Base-by-base conservation (phyloP, 2,329 filamentous ascomycete species). In the Pleomassaria siparia region DNA sequence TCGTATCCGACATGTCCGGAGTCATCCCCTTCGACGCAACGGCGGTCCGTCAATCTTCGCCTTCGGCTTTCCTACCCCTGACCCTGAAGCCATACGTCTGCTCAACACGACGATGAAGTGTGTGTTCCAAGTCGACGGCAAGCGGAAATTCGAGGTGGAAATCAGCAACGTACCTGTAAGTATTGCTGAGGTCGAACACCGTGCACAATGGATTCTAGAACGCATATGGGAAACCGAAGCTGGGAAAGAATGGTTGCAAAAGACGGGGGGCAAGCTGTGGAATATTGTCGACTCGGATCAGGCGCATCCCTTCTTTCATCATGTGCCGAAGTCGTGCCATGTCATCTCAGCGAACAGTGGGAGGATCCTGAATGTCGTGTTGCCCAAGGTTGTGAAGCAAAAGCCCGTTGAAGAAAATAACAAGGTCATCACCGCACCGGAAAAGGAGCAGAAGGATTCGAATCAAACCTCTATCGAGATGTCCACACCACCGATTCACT, bases 61-160 rank as follows among this genome's bases (percentile, higher is more conserved):
- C 1, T 65, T 67, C 6, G 62, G 72, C 1, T 94, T 89, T 74
- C 88, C 88, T 0, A 64, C 55, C 0, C 63, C 73, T 7, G 60
- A 69, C 24, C 29, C 49, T 2, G 82, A 86, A 52, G 77, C 74
- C 21, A 77, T 77, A 46, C 64, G 75, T 54, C 62, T 80, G 55
- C 67, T 85, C 55, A 72, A 79, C 58, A 71, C 78, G 53, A 74
- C 71, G 53, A 71, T 79, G 66, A 73, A 67, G 3, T 87, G 84
- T 54, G 86, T 86, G 0, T 84, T 95, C 13, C 87, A 91, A 62
- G 72, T 95, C 51, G 90, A 95, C 62, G 89, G 90, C n/a, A 91
- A 87, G 68, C 70, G 88, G 53, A 83, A 83, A 29, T 86, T 86
- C 52, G 81, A 81, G 1, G 78, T 86, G n/a, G 76, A 84, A 2